phyloP scores from a whole-genome alignment of 495 filamentous ascomycete genomes.

The Thermothielavioides terrestris region DNA sequence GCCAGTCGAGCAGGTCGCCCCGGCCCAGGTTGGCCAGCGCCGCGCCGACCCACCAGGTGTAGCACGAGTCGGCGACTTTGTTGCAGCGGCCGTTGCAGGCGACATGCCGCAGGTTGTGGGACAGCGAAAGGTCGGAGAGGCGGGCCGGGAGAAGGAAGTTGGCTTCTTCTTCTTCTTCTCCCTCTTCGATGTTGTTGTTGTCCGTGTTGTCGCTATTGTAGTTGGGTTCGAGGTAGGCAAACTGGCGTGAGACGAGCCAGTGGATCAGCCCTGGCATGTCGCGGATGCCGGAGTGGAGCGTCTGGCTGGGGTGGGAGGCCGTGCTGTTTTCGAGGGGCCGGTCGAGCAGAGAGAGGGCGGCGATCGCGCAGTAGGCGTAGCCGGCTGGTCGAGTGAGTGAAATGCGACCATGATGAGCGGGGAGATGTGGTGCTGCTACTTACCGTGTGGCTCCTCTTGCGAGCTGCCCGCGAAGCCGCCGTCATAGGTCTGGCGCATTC shows the following conservation, averaged over 20 bases:
- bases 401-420: too few relatives aligned
- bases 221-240: conserved; percentile 41
- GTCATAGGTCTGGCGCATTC: conserved; percentile 65
- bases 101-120: conserved; percentile 30
- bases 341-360: conserved; percentile 62
- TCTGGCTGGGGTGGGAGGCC: conserved; percentile 22
- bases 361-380: conserved; percentile 77
- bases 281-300: conserved; percentile 29
- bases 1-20: conserved; percentile 46
- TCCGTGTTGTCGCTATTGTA: conserved; percentile 5
- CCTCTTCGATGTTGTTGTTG: conserved; percentile 22
- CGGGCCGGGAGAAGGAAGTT: conserved; percentile 26
- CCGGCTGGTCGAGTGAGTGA: conserved; percentile 49
- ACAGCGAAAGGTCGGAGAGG: conserved; percentile 30
- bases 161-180: conserved; percentile 37
- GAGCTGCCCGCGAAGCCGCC: conserved; percentile 77
- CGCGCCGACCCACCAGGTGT: conserved; percentile 80
- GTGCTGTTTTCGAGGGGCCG: conserved; percentile 31
- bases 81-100: conserved; percentile 86
- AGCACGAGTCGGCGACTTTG: conserved; percentile 88
- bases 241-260: conserved; percentile 57
- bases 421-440: too few relatives aligned
- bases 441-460: conserved; percentile 83
- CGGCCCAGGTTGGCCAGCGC: conserved; percentile 55
- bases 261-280: conserved; percentile 27